These are phyloP conservation scores for Chalaropsis ovoidea DNA, from an alignment of 2,329 filamentous ascomycete species.

Conservation along the genomic window DNA sequence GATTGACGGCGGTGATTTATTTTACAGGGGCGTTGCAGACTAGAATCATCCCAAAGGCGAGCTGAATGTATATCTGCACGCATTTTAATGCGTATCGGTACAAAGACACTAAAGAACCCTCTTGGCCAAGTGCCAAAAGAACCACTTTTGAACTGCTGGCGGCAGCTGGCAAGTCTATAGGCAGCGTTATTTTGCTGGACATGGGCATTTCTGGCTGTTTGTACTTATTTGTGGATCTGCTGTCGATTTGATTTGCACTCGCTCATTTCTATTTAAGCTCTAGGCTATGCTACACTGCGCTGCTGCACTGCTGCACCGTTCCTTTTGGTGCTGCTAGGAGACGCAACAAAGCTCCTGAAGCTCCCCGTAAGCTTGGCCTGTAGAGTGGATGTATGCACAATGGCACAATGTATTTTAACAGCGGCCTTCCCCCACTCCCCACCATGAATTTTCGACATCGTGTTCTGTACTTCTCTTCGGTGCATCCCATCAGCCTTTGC, in stretches of 20 bases:
- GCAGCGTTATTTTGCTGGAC: neutral
- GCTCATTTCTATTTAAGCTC: conserved; percentile 6
- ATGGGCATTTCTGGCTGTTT: neutral
- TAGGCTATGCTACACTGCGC: no score
- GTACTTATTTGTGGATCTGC: neutral
- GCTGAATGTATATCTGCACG: neutral
- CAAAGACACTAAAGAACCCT: neutral
- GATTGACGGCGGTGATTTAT: neutral
- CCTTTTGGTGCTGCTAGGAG: conserved; percentile 4
- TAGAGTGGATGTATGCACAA: no score
- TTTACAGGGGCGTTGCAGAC: neutral
- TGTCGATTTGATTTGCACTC: neutral
- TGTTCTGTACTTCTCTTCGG: neutral
- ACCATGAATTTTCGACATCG: neutral
- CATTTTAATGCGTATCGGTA: no score
- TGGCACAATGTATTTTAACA: conserved; percentile 15
- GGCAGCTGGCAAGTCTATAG: no score
- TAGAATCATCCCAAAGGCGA: neutral
- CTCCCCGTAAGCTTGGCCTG: neutral
- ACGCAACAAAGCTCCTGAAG: neutral
- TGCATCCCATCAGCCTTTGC: neutral
- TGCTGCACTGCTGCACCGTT: neutral
- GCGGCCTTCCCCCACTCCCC: neutral
- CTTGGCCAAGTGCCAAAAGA: neutral
- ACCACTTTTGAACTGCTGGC: no score